Conservation (phyloP, 2,329 filamentous ascomycete species). For the Neurospora sp. region DNA sequence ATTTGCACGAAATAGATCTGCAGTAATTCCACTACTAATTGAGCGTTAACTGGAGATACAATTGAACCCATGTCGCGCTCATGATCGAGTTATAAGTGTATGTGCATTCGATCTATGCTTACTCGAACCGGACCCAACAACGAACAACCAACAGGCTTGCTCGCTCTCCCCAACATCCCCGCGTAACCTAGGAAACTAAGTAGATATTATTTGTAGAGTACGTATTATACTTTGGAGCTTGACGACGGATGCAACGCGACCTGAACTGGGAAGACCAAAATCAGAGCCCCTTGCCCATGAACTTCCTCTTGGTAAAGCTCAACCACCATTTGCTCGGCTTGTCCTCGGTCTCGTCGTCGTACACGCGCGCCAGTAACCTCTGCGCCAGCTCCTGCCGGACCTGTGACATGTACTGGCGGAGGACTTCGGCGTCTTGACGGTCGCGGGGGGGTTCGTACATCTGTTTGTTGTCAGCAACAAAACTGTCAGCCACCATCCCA, state of each 20-base stretch:
- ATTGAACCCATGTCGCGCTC: background rate
- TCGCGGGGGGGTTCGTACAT: slow-evolving; percentile 86
- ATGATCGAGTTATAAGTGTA: background rate
- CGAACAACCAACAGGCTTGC: background rate
- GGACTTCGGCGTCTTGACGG: slow-evolving; percentile 77
- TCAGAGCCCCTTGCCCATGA: slow-evolving; percentile 90
- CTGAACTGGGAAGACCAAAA: background rate
- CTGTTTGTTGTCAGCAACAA: slow-evolving; percentile 23
- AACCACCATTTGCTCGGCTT: slow-evolving; percentile 85
- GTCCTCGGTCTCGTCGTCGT: slow-evolving; percentile 64
- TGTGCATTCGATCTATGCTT: background rate
- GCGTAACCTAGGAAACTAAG: background rate
- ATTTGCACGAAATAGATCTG: background rate
- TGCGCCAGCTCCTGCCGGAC: slow-evolving; percentile 84
- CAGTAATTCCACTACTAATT: background rate
- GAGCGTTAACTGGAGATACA: background rate
- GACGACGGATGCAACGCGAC: background rate
- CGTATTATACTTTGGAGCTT: background rate
- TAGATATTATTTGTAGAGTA: background rate
- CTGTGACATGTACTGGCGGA: slow-evolving; percentile 85
- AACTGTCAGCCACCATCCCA: background rate
- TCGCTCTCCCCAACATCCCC: background rate
- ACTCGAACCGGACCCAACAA: background rate
- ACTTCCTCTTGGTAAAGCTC: slow-evolving; percentile 98
- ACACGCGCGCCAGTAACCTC: slow-evolving; percentile 76